Percentiles rank a stretch among this genome's conserved stretches.
Evolutionary conservation across 2,329 filamentous ascomycete genomes (phyloP).

Genomic region (Colletotrichum sp.): DNA sequence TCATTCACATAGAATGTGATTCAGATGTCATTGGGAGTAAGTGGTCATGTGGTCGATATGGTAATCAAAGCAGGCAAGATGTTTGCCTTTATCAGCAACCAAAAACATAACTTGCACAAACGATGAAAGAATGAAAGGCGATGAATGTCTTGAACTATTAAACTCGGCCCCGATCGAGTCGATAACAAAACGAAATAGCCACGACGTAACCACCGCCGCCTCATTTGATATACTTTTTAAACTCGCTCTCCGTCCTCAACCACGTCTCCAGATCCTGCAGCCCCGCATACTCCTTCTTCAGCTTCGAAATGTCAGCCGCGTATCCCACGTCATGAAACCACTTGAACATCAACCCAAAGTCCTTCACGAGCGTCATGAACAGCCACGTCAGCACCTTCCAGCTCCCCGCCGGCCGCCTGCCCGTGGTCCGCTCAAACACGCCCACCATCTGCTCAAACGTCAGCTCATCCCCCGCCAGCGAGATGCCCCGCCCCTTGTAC

Average conservation of each 20-base stretch:
- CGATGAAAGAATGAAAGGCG: too few species aligned
- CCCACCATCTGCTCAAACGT: constrained; percentile 33
- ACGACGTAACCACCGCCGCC: background rate
- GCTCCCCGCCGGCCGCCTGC: constrained; percentile 31
- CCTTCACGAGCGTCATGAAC: constrained; percentile 31
- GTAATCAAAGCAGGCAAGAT: too few species aligned
- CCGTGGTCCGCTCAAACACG: constrained; percentile 36
- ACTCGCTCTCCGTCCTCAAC: constrained; percentile 66
- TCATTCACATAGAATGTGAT: too few species aligned
- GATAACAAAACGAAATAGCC: background rate
- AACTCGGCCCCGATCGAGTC: background rate
- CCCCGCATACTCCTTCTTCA: constrained; percentile 30
- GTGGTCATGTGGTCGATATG: too few species aligned
- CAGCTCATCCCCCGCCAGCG: constrained; percentile 45
- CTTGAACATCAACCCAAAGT: constrained; percentile 39
- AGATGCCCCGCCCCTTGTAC: constrained; percentile 36
- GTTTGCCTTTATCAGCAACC: too few species aligned
- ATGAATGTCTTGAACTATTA: background rate
- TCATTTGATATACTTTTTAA: constrained; percentile 31
- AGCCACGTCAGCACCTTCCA: constrained; percentile 31
- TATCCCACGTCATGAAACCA: constrained; percentile 42
- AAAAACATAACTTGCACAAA: too few species aligned
- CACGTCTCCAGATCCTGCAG: constrained; percentile 31
- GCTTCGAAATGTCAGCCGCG: constrained; percentile 33
- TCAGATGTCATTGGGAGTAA: too few species aligned